Base-by-base conservation (phyloP, 2,329 filamentous ascomycete species). In the Scedosporium dehoogii region DNA sequence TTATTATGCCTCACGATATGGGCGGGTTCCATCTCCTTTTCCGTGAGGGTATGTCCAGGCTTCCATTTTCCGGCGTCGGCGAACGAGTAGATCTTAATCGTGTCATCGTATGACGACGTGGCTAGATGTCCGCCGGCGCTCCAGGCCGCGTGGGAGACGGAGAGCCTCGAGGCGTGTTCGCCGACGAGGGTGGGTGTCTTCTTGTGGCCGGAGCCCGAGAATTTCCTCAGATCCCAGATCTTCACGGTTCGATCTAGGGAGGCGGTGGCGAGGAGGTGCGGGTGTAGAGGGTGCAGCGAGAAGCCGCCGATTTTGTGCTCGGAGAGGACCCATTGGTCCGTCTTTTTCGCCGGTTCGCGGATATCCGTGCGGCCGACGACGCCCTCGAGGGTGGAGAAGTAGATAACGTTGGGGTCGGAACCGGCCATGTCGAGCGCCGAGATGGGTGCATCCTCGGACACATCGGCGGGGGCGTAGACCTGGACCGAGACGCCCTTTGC, bases 301-400 rank as follows among this genome's bases (percentile, higher is more conserved):
- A 97, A 97, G 0, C 94, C 94, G 18, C 94, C 94, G 61, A 99
- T 97, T 71, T 99, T 99, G 73, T 96, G 92, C 61, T 96, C 92
- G 0, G 87, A 89, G 0, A 97, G 78, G 7, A 85, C 81, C 83
- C 91, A 96, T 1, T 89, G 62, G 16, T 63, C 65, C 12, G 44
- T 16, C 77, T 16, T 91, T 84, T 2, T 85, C 79, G 6, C 75
- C 16, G 79, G 76, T 0, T 82, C 80, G 6, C 93, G 85, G 62
- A 88, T 81, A 69, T 99, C 94, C 69, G 94, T 86, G 1, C 89
- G 86, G 0, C 92, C 92, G 29, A 97, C 87, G 0, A 79, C 80
- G 1, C 94, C 94, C 41, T 90, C 82, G 0, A 99, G 78, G 0
- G 93, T 97, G 0, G 92, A 93, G 74, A 97, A 97, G 70, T 92